A percentile compares a stretch with the other conserved stretches of the same genome.
phyloP scores from a whole-genome alignment of 2,329 filamentous ascomycete genomes.

The Anthostomella pinea region DNA sequence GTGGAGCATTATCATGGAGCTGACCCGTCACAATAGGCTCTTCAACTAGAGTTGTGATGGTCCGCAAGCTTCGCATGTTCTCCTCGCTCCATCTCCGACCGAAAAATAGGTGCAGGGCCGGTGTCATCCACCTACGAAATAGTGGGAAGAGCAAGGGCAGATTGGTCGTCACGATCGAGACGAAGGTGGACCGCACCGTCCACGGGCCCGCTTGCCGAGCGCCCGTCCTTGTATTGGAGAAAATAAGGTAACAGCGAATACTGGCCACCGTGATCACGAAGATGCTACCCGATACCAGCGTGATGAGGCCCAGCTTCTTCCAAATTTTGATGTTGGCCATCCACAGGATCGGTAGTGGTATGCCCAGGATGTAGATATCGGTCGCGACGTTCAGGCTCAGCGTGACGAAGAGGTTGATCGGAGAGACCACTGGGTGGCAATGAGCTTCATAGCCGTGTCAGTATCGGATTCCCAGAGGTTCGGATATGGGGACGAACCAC shows the following conservation, averaged over 20 bases:
- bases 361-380: constrained; percentile 17
- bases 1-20: no score
- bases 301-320: constrained; percentile 19
- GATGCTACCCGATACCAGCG: constrained; percentile 13
- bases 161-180: constrained; percentile 15
- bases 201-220: constrained; percentile 5
- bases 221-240: not conserved
- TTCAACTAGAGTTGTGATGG: no score
- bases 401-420: constrained; percentile 7
- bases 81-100: no score
- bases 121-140: constrained; percentile 2
- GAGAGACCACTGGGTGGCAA: constrained; percentile 8
- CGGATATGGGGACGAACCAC: constrained; percentile 38
- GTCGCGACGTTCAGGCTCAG: constrained; percentile 15
- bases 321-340: constrained; percentile 18
- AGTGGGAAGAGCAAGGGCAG: constrained; percentile 17
- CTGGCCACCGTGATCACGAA: constrained; percentile 13
- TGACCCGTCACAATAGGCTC: no score
- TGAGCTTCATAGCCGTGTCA: not conserved
- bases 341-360: constrained; percentile 18
- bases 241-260: constrained; percentile 8
- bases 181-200: constrained; percentile 13
- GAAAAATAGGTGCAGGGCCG: not conserved
- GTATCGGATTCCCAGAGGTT: not conserved
- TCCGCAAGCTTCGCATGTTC: no score